These are phyloP conservation scores for Raffaelea albimanens DNA, from an alignment of 2,329 filamentous ascomycete species.

Conservation along the genomic window DNA sequence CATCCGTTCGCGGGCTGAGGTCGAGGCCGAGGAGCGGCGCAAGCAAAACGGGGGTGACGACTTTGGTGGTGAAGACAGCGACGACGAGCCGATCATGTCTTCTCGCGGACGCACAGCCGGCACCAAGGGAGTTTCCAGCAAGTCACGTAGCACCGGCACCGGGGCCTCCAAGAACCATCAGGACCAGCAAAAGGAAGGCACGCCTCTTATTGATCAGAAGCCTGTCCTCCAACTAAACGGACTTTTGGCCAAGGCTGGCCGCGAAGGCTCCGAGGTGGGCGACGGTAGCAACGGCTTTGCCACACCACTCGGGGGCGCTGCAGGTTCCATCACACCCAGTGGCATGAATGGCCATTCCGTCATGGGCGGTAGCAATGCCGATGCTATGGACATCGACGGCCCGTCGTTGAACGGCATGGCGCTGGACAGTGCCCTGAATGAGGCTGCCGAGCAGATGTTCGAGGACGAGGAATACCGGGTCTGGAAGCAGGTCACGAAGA, in stretches of 20 bases:
- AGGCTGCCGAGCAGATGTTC: constrained; percentile 64
- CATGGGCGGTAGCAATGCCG: constrained; percentile 58
- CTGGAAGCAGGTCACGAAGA: constrained; percentile 99
- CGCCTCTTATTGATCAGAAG: constrained; percentile 67
- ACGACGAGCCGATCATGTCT: constrained; percentile 97
- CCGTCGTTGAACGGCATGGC: constrained; percentile 59
- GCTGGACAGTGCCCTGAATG: constrained; percentile 54
- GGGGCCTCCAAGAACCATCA: not conserved
- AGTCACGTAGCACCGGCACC: constrained; percentile 39
- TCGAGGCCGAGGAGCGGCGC: constrained; percentile 78
- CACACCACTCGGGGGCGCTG: constrained; percentile 58
- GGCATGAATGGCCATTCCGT: constrained; percentile 57
- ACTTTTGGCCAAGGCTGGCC: constrained; percentile 41
- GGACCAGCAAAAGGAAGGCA: constrained; percentile 66
- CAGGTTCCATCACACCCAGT: constrained; percentile 59
- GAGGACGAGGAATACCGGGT: constrained; percentile 94
- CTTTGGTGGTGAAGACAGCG: constrained; percentile 80
- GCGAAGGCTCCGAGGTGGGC: constrained; percentile 67
- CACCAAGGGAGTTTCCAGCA: constrained; percentile 63
- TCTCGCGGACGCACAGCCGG: constrained; percentile 84
- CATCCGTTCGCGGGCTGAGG: constrained; percentile 84
- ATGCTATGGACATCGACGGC: constrained; percentile 76
- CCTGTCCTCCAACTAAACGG: constrained; percentile 60
- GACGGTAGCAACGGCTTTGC: constrained; percentile 80
- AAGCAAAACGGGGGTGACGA: constrained; percentile 79